Percentiles rank a stretch among this genome's conserved stretches.
These are phyloP conservation scores for Trapa bicornis DNA, from an alignment of 345 rosid species.

Conservation along the genomic window DNA sequence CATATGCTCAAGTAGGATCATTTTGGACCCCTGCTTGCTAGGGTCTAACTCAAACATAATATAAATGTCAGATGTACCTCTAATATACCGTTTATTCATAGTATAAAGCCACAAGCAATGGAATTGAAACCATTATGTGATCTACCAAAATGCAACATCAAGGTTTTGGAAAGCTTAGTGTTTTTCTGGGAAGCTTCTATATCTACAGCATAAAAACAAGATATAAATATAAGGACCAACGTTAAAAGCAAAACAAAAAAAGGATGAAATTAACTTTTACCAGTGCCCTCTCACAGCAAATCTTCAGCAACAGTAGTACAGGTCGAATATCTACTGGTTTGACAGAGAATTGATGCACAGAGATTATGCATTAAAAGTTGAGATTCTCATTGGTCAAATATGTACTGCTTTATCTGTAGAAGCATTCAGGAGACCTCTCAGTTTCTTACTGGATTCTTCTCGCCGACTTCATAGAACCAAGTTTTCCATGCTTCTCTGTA, in stretches of 20 bases:
- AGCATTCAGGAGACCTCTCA: not conserved
- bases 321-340: not conserved
- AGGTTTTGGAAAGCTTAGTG: too few species aligned
- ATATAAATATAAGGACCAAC: too few species aligned
- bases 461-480: conserved; percentile 70
- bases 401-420: not conserved
- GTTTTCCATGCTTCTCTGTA: conserved; percentile 87
- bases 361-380: not conserved
- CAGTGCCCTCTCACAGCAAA: not conserved
- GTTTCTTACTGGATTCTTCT: conserved; percentile 4
- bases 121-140: too few species aligned
- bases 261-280: not conserved
- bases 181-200: too few species aligned
- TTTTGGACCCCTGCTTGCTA: too few species aligned
- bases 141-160: too few species aligned
- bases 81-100: too few species aligned
- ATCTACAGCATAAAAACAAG: too few species aligned
- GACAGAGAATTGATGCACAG: not conserved
- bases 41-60: too few species aligned
- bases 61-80: too few species aligned
- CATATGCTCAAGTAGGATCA: too few species aligned
- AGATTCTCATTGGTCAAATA: not conserved
- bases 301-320: not conserved
- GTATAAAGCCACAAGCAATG: too few species aligned
- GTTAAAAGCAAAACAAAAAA: not conserved